phyloP scores from a whole-genome alignment of 345 rosid species.

The Lumnitzera littorea region DNA sequence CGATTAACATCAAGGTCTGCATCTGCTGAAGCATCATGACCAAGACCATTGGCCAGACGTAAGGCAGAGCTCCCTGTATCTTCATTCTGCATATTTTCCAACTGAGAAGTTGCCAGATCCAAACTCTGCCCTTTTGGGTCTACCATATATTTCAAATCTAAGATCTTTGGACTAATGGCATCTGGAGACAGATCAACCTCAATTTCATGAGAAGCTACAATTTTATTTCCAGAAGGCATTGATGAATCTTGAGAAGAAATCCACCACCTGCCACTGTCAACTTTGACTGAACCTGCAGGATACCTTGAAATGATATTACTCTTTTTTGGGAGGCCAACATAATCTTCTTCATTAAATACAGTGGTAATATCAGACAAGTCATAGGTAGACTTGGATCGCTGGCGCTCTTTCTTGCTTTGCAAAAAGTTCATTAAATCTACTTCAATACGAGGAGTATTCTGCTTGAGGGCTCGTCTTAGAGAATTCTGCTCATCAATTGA shows the following conservation, averaged over 20 bases:
- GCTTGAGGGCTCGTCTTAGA: constrained; percentile 86
- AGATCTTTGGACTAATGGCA: constrained; percentile 34
- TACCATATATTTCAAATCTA: constrained; percentile 35
- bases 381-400: constrained; percentile 72
- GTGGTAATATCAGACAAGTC: constrained; percentile 87
- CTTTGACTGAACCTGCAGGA: constrained; percentile 67
- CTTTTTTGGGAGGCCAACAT: constrained; percentile 52
- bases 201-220: constrained; percentile 46
- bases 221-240: constrained; percentile 32
- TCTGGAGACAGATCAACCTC: constrained; percentile 65
- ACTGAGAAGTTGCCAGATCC: constrained; percentile 25
- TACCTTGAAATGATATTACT: constrained; percentile 70
- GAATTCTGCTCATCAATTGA: constrained; percentile 97
- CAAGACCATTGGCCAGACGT: constrained; percentile 29
- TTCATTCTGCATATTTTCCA: constrained; percentile 38
- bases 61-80: constrained; percentile 41
- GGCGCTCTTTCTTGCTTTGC: constrained; percentile 92
- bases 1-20: constrained; percentile 42
- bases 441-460: constrained; percentile 93
- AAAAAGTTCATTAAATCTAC: constrained; percentile 92
- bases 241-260: constrained; percentile 65
- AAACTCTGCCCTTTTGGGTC: constrained; percentile 37
- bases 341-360: constrained; percentile 91
- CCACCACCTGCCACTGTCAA: constrained; percentile 82
- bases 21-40: constrained; percentile 33